These are phyloP conservation scores for Abelmoschus esculentus DNA, from an alignment of 345 rosid genomes.

Conservation along the genomic window DNA sequence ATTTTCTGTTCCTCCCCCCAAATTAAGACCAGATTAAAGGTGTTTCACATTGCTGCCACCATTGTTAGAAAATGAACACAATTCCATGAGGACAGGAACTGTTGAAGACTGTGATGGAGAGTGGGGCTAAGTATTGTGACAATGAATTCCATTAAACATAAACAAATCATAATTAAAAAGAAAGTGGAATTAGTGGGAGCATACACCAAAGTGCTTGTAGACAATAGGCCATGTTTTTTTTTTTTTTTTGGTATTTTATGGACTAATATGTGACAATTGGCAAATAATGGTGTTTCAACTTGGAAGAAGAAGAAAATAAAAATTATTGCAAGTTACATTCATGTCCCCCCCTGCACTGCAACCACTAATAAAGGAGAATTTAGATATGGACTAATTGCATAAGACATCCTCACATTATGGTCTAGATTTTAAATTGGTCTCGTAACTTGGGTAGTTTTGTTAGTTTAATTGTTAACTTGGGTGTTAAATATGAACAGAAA, in stretches of 20 bases:
- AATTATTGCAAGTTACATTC: background rate
- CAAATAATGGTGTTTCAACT: slow-evolving; percentile 20
- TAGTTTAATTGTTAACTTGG: no score
- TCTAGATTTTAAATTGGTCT: no score
- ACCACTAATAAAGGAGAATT: slow-evolving; percentile 3
- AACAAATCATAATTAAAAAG: slow-evolving; percentile 20
- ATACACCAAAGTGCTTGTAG: slow-evolving; percentile 13
- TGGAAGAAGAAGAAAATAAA: background rate
- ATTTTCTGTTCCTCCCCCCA: no score
- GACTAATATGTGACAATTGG: background rate
- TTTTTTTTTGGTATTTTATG: no score
- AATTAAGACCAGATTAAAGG: background rate
- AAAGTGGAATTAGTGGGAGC: slow-evolving; percentile 14
- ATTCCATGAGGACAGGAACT: background rate
- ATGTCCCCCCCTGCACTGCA: slow-evolving; percentile 14
- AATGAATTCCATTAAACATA: slow-evolving; percentile 32
- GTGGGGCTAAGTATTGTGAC: slow-evolving; percentile 37
- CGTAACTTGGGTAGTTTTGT: no score
- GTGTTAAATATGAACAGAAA: no score
- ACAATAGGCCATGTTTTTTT: background rate
- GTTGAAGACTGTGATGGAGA: background rate
- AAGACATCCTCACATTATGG: no score
- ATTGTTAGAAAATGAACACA: background rate
- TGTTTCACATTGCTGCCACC: background rate
- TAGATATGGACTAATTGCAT: no score